Conservation (phyloP, 768 basidiomycete species). For the Suillus americanus region DNA sequence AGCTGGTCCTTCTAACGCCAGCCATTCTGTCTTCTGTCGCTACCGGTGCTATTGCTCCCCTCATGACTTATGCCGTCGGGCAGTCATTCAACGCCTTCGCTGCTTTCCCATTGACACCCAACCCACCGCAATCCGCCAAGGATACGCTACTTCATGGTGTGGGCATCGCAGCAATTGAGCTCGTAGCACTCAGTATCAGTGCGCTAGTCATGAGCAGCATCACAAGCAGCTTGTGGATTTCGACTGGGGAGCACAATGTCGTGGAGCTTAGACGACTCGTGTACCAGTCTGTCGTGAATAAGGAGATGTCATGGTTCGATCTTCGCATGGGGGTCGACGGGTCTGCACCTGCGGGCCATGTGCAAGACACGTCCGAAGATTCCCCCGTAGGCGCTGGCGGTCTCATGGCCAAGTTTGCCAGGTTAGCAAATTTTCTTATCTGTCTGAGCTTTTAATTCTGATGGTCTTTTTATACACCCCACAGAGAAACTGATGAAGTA, state of each 20-base stretch:
- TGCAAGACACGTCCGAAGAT: constrained; percentile 35
- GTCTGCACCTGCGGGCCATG: constrained; percentile 26
- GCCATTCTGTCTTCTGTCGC: constrained; percentile 60
- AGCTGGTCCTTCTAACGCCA: constrained; percentile 59
- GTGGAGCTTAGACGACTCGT: constrained; percentile 65
- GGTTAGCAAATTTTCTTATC: constrained; percentile 40
- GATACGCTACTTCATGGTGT: constrained; percentile 54
- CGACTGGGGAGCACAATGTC: constrained; percentile 80
- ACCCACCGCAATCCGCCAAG: constrained; percentile 43
- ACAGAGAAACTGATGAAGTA: constrained; percentile 93
- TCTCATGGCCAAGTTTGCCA: constrained; percentile 89
- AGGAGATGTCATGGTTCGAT: constrained; percentile 93
- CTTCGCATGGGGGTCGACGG: constrained; percentile 64
- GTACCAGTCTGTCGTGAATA: constrained; percentile 62
- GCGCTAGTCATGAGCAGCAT: constrained; percentile 72
- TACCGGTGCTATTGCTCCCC: constrained; percentile 74
- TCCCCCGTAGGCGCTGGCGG: constrained; percentile 80
- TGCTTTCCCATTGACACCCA: constrained; percentile 44
- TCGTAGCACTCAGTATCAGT: constrained; percentile 63
- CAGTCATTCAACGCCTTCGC: constrained; percentile 75
- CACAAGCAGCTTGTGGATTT: constrained; percentile 82
- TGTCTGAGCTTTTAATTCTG: not conserved
- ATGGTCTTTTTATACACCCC: constrained; percentile 7
- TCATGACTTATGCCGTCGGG: constrained; percentile 84
- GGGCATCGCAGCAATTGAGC: constrained; percentile 61